phyloP scores from a whole-genome alignment of 177 flowering plant species.

The Vitis hybrid region DNA sequence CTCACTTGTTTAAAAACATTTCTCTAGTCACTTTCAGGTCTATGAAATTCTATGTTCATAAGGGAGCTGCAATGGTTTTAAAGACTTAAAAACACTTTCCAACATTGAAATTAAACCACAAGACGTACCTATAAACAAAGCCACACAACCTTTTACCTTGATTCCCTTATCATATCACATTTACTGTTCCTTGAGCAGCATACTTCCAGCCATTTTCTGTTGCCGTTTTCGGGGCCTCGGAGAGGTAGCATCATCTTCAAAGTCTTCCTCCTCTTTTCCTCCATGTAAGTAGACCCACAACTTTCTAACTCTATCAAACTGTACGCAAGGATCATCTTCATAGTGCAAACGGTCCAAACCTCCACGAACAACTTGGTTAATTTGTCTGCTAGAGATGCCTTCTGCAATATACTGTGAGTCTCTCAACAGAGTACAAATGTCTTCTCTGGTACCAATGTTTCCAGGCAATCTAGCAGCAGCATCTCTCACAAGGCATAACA shows the following conservation, averaged over 20 bases:
- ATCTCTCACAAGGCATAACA: slow-evolving; percentile 95
- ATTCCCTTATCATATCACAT: slow-evolving; percentile 15
- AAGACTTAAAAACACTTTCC: too few species aligned
- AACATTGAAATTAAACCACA: too few species aligned
- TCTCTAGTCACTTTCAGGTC: too few species aligned
- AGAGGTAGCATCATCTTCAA: slow-evolving; percentile 95
- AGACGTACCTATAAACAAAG: too few species aligned
- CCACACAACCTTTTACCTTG: too few species aligned
- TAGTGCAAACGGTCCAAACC: slow-evolving; percentile 96
- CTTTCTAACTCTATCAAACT: slow-evolving; percentile 80
- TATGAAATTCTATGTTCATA: too few species aligned
- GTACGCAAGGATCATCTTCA: slow-evolving; percentile 97
- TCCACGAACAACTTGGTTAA: slow-evolving; percentile 93
- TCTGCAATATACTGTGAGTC: slow-evolving; percentile 95
- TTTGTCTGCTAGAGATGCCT: slow-evolving; percentile 79
- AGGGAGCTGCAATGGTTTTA: too few species aligned
- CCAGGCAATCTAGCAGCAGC: slow-evolving; percentile 97
- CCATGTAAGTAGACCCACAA: slow-evolving; percentile 94
- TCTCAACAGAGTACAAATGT: slow-evolving; percentile 90
- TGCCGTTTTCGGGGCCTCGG: slow-evolving; percentile 96
- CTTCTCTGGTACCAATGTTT: slow-evolving; percentile 97
- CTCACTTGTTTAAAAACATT: too few species aligned
- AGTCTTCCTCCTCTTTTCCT: slow-evolving; percentile 96
- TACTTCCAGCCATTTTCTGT: slow-evolving; percentile 62
- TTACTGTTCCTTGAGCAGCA: slow-evolving; percentile 46